Conservation (phyloP, 306 rosid genomes). For the Lagenaria siceraria region DNA sequence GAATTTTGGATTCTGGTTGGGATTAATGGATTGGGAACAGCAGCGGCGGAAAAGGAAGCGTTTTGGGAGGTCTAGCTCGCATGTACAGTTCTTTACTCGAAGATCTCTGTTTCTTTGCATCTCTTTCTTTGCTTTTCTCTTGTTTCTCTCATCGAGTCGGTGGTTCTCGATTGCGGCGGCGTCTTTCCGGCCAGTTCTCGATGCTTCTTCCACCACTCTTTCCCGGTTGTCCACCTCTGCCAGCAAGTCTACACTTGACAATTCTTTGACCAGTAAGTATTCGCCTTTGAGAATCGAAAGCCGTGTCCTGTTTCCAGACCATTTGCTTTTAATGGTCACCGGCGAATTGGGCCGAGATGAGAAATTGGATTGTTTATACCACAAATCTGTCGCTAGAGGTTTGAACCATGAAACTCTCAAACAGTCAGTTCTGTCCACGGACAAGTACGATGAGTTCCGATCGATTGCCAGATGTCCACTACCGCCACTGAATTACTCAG, state of each 20-base stretch:
- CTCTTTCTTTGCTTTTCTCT: constrained; percentile 36
- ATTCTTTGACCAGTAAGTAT: constrained; percentile 15
- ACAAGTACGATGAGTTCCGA: constrained; percentile 43
- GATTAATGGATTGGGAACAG: constrained; percentile 56
- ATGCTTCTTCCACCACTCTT: constrained; percentile 35
- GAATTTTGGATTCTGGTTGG: not conserved
- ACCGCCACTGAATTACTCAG: constrained; percentile 30
- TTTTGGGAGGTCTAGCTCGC: constrained; percentile 13
- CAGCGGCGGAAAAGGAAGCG: constrained; percentile 61
- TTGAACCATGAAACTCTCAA: constrained; percentile 10
- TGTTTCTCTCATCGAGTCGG: constrained; percentile 30
- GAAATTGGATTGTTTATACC: constrained; percentile 52
- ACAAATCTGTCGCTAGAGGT: constrained; percentile 13
- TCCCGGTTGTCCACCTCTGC: constrained; percentile 42
- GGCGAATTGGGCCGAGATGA: not conserved
- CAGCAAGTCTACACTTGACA: constrained; percentile 39
- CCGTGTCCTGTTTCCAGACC: constrained; percentile 66
- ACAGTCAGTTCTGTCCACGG: constrained; percentile 41
- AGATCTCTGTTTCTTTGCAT: constrained; percentile 55
- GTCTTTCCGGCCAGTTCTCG: constrained; percentile 36
- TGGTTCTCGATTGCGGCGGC: constrained; percentile 23
- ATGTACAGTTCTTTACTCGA: constrained; percentile 17
- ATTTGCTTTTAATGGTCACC: constrained; percentile 35
- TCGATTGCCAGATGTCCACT: constrained; percentile 68
- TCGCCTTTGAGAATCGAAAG: constrained; percentile 26